Evolutionary conservation across 257 asterid species (phyloP), one percentile per base, ranked within the genome.

Genomic region (Jasminum sambac): DNA sequence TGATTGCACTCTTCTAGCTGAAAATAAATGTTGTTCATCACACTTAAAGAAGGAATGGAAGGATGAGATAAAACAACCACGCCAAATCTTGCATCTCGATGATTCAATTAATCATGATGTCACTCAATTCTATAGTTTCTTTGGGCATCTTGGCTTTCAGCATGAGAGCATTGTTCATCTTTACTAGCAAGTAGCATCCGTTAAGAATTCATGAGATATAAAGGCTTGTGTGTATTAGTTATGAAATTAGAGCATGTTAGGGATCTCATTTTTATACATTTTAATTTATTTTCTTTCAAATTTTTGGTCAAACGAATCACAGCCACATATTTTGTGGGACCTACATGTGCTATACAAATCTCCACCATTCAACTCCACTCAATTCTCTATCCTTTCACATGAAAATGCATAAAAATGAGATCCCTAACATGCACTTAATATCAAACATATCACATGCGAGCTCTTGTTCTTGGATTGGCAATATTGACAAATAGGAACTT

Each of bases 141-240:
- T 5, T 11, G 39, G 52, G 17, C 43, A n/a, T 50, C 13, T 39
- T 8, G 19, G 65, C 34, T 36, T 65, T 21, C 9, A 43, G 24
- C 39, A 40, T 40, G 36, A 65, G 11, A 1, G 16, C 2, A 37
- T 24, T 57, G 48, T 39, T n/a, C 14, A 58, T 21, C 11, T 41
- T 68, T 64, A 36, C 72, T 59, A 70, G 30, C 60, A 43, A n/a
- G n/a, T n/a, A n/a, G n/a, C n/a, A n/a, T n/a, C 50, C 67, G 21
- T 55, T 39, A 50, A 16, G 63, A 6, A 30, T 38, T 59, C 8
- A 38, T 24, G 42, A 19, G 48, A 67, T 42, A 58, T 19, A 44
- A 46, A 38, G 36, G 26, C 55, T 12, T 61, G 2, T 26, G 8
- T 44, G 57, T 57, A 26, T 57, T 75, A 39, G 11, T 30, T 58